Percentiles rank a stretch among this genome's conserved stretches.
These are phyloP conservation scores for Aspergillus floridensis DNA, from an alignment of 2,329 filamentous ascomycete species.

Conservation along the genomic window DNA sequence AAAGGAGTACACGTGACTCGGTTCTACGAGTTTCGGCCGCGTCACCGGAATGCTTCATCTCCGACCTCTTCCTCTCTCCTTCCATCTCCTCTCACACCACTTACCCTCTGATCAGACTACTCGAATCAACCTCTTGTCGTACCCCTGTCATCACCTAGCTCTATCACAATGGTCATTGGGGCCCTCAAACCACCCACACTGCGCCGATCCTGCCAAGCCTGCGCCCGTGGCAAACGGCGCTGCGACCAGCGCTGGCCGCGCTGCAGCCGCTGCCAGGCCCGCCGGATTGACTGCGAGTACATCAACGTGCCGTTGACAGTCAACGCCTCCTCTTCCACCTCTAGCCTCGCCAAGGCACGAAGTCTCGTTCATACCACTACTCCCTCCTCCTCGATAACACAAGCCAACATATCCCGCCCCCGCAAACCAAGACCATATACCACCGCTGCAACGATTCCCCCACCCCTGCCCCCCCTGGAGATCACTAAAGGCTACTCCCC, in stretches of 20 bases:
- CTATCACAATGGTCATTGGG: background rate
- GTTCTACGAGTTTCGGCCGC: background rate
- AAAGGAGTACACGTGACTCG: background rate
- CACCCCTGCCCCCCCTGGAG: constrained; percentile 16
- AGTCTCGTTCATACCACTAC: background rate
- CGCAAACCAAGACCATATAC: background rate
- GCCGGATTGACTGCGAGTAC: constrained; percentile 25
- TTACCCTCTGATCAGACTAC: background rate
- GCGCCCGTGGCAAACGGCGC: constrained; percentile 27
- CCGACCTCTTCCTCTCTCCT: background rate
- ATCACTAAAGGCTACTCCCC: constrained; percentile 25
- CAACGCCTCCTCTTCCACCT: background rate
- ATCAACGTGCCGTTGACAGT: constrained; percentile 22
- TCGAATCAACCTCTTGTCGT: background rate
- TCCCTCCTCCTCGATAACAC: too few relatives aligned
- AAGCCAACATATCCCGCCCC: background rate
- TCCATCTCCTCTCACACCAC: background rate
- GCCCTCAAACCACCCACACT: constrained; percentile 13
- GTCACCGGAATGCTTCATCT: background rate
- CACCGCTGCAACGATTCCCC: constrained; percentile 8
- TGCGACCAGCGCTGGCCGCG: constrained; percentile 27
- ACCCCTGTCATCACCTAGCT: background rate
- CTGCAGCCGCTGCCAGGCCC: constrained; percentile 25
- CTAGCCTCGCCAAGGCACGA: background rate
- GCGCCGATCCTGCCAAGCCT: constrained; percentile 29